Evolutionary conservation across 2,329 filamentous ascomycete genomes (phyloP).

Genomic region (Niveomyces coronatus): DNA sequence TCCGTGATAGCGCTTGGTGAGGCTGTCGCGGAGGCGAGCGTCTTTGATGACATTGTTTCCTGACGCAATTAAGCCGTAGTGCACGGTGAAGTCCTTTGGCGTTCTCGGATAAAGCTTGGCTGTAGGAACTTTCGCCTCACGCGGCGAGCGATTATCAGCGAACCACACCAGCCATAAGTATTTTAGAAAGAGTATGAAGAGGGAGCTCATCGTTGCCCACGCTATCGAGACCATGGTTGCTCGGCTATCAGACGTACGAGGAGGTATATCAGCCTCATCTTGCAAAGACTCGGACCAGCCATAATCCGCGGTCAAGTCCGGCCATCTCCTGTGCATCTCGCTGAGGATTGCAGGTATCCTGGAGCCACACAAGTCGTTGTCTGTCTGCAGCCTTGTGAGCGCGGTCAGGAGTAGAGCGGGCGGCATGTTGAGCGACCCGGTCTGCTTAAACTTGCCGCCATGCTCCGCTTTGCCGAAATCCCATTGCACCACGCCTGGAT

Average conservation of each 20-base stretch:
- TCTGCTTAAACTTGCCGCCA: neutral
- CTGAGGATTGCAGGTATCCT: neutral
- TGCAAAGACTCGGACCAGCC: no score
- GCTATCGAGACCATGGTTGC: no score
- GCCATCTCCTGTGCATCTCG: neutral
- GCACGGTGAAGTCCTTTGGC: neutral
- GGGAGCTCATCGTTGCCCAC: no score
- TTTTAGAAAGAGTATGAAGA: no score
- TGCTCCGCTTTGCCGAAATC: neutral
- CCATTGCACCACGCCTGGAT: conserved; percentile 6
- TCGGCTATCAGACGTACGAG: no score
- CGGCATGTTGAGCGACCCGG: neutral
- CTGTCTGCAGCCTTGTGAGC: neutral
- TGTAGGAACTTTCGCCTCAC: no score
- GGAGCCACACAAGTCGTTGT: neutral
- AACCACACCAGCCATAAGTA: no score
- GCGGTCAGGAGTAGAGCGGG: neutral
- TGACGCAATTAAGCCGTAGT: conserved; percentile 1
- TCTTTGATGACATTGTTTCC: conserved; percentile 1
- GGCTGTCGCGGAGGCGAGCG: conserved; percentile 10
- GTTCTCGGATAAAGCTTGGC: neutral
- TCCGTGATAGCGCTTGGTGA: conserved; percentile 3
- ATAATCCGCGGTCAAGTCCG: no score
- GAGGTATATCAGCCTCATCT: no score
- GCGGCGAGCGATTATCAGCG: no score